These are phyloP conservation scores for Wickerhamiella occidentalis DNA, from an alignment of 805 yeast species.

Conservation along the genomic window DNA sequence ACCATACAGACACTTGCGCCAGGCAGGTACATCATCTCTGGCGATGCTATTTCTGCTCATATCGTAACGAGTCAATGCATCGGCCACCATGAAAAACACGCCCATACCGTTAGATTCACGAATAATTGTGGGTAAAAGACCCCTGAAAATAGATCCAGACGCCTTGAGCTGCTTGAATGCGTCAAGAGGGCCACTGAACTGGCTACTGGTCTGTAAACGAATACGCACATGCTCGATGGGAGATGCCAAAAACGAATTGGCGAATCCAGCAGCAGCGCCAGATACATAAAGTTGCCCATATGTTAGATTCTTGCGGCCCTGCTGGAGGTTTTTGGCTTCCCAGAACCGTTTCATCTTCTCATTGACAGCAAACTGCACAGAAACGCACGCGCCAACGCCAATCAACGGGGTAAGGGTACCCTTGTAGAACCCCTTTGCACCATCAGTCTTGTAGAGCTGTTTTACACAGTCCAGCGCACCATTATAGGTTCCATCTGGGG, in stretches of 20 bases:
- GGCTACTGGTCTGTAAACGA: conserved; percentile 77
- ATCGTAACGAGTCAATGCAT: conserved; percentile 66
- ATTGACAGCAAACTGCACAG: conserved; percentile 89
- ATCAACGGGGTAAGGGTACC: conserved; percentile 88
- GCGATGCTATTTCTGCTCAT: conserved; percentile 35
- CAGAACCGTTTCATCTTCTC: conserved; percentile 85
- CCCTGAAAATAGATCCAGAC: conserved; percentile 54
- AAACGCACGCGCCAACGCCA: conserved; percentile 96
- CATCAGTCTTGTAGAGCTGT: conserved; percentile 64
- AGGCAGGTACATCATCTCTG: conserved; percentile 72
- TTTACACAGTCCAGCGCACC: conserved; percentile 71
- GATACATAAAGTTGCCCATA: conserved; percentile 61
- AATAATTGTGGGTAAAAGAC: conserved; percentile 65
- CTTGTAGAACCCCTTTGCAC: conserved; percentile 74
- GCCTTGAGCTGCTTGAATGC: conserved; percentile 44
- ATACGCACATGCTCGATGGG: conserved; percentile 95
- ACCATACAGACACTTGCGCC: conserved; percentile 78
- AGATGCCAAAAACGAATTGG: conserved; percentile 77
- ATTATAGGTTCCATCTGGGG: conserved; percentile 59
- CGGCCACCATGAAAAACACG: conserved; percentile 74
- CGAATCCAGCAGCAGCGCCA: conserved; percentile 87
- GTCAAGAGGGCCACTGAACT: conserved; percentile 61
- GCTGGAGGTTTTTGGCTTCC: conserved; percentile 31
- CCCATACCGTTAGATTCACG: conserved; percentile 89
- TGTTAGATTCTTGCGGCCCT: conserved; percentile 25